Base-by-base conservation (phyloP, 1,139 yeast species). In the Spencermartinsiella ligniputridi region DNA sequence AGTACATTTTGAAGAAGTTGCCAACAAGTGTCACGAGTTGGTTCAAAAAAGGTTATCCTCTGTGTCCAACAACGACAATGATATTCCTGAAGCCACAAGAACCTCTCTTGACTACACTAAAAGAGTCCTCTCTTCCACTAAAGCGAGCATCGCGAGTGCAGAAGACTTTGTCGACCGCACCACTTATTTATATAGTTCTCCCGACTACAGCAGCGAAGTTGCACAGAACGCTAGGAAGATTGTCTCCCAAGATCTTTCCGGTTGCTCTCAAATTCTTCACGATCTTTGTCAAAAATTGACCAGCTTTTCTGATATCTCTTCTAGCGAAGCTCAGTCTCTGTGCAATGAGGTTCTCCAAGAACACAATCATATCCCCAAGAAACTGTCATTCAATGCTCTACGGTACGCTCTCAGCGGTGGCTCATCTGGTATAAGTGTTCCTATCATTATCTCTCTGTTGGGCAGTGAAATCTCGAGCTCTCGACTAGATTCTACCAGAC, bases 401-500 rank as follows among this genome's bases (percentile, higher is more conserved):
- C 71, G 97, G 46, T 79, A 71, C 53, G 92, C 92, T 0, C 61
- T 88, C n/a, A 73, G 89, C 6, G 95, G 89, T 0, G 78, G 82
- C 2, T 68, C 69, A 3, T 73, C 95, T 0, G 96, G 97, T 0
- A 69, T 83, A 18, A 78, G 82, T 12, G 68, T 89, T 4, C 86
- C 89, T 0, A 66, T 72, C 4, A 66, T 86, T 36, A 60, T 83
- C 18, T 74, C 73, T 0, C 58, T 84, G 3, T 56, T 88, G 12
- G 92, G 94, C 8, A 27, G 13, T 27, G 15, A 9, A 9, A n/a
- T n/a, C 4, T 27, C 32, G 5, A 11, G 32, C 4, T 27, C 32
- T 27, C 32, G 32, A 5, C 32, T 27, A 9, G 32, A 27, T 15
- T 4, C 15, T 27, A 15, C 32, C n/a, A 27, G 8, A 8, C 8